Evolutionary conservation across 768 basidiomycete genomes (phyloP), one percentile per base, ranked within the genome.

Genomic region (Lactarius evosmus): DNA sequence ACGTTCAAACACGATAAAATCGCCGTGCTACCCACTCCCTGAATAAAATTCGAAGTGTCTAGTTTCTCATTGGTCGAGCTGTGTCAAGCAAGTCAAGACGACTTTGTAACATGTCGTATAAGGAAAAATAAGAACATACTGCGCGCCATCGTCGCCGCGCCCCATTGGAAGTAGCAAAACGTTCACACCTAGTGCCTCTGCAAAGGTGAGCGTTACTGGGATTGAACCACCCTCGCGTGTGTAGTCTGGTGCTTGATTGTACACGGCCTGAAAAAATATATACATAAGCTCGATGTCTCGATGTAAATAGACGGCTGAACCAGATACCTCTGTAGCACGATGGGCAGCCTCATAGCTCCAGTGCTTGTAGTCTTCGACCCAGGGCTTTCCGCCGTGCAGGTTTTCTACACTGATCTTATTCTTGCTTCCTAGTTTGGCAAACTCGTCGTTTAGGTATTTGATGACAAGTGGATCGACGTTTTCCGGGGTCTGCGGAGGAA

Each of bases 41-140:
- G 78, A 65, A 97, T 88, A 75, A 88, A 97, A 79, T 98, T 98
- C 54, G 85, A 85, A 58, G 79, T 79, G 75, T 98, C 95, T 57
- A 98, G 79, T 75, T 98, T 98, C 81, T 98, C 96, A 74, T 96
- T 95, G 12, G 91, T 94, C 57, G 91, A 93, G 75, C 91, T 92
- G 66, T 2, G 61, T 60, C 36, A 41, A 14, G 14, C 1, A 32
- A 25, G 33, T 54, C 51, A 36, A 41, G 14, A 32, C 51, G 32
- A 50, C 19, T 16, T 6, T 32, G 38, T 36, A 44, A 56, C 27
- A 56, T 40, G 33, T 34, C 22, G 0, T 44, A 9, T 8, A 19
- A 5, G 11, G 27, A 19, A 12, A 29, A 25, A 5, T 17, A 25
- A 50, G 17, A 1, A 84, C 89, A 67, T 71, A 93, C 88, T 94